A percentile compares a stretch with the other conserved stretches of the same genome.
These are phyloP conservation scores for Castanopsis chinensis DNA, from an alignment of 306 rosid species.

Conservation along the genomic window DNA sequence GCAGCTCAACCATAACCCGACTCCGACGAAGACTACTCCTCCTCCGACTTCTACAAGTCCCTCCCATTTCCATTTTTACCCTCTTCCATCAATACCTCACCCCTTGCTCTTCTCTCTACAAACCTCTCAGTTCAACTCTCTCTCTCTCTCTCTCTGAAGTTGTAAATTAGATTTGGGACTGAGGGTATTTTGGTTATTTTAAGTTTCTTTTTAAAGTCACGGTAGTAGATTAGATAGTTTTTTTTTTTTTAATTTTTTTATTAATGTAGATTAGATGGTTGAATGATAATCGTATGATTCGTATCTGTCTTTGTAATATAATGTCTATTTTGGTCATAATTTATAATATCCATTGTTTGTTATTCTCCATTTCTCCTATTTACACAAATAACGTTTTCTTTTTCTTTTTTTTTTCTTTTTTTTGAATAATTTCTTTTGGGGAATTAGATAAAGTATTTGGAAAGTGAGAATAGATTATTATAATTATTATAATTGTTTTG, in stretches of 20 bases:
- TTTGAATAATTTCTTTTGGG: too few species aligned
- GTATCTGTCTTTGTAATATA: too few species aligned
- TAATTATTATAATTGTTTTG: too few species aligned
- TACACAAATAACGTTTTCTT: neutral
- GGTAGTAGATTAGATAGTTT: neutral
- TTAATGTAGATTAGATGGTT: too few species aligned
- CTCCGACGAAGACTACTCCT: neutral
- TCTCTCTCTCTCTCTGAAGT: neutral
- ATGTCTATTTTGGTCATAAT: too few species aligned
- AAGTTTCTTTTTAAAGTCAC: neutral
- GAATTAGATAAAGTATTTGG: too few species aligned
- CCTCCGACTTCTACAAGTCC: slow-evolving; percentile 63
- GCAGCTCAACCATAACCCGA: slow-evolving; percentile 15
- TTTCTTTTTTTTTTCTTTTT: too few species aligned
- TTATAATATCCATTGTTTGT: neutral
- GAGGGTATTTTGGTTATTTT: neutral
- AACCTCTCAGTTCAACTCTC: neutral
- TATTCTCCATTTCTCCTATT: neutral
- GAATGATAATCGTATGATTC: too few species aligned
- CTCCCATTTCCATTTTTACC: slow-evolving; percentile 78
- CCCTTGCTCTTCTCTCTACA: slow-evolving; percentile 79
- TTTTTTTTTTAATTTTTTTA: too few species aligned
- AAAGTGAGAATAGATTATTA: too few species aligned
- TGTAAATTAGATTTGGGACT: neutral
- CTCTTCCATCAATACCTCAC: slow-evolving; percentile 88